Conservation (phyloP, 495 filamentous ascomycete species). For the Trypethelium eluteriae region DNA sequence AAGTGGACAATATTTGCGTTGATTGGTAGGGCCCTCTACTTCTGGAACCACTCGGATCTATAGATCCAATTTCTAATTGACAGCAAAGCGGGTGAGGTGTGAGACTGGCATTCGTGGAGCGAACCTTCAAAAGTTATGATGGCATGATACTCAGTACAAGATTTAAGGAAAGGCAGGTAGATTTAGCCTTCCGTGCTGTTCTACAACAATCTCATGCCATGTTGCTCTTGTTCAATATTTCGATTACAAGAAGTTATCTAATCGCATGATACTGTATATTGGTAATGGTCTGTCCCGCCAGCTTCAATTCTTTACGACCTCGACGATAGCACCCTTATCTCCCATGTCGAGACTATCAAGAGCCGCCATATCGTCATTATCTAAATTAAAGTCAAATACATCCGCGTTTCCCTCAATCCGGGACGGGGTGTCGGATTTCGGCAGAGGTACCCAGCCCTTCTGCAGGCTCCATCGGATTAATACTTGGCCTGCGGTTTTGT, state of each 20-base stretch:
- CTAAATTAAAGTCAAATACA: slow-evolving; percentile 42
- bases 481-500: slow-evolving; percentile 37
- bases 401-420: slow-evolving; percentile 44
- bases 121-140: no score
- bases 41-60: no score
- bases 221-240: no score
- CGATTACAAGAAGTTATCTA: neutral
- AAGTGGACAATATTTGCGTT: no score
- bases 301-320: slow-evolving; percentile 28
- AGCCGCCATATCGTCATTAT: slow-evolving; percentile 39
- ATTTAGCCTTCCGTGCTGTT: no score
- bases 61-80: no score
- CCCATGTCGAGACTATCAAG: slow-evolving; percentile 38
- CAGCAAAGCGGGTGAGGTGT: no score
- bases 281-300: neutral
- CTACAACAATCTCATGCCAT: no score
- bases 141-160: no score
- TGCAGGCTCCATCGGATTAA: slow-evolving; percentile 43
- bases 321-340: slow-evolving; percentile 29
- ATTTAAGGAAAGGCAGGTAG: no score
- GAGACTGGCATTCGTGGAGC: no score
- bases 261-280: neutral
- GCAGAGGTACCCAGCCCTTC: slow-evolving; percentile 43
- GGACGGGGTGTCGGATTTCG: slow-evolving; percentile 44
- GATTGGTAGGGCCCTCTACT: no score